Evolutionary conservation across 2,329 filamentous ascomycete genomes (phyloP).

Genomic region (Rhinocladiella mackenziei): DNA sequence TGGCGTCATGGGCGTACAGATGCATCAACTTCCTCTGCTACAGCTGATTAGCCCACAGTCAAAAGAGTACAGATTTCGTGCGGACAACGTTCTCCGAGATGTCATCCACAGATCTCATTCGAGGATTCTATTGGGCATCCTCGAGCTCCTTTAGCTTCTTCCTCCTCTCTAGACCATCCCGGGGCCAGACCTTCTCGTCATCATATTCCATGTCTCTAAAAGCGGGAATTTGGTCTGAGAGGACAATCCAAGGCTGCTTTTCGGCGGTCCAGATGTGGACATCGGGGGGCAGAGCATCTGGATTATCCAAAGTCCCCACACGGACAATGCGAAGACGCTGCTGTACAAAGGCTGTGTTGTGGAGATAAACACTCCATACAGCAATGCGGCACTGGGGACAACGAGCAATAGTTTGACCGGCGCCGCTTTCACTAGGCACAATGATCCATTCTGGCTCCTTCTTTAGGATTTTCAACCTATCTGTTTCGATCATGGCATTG

Average conservation of each 20-base stretch:
- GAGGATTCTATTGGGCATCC: conserved; percentile 2
- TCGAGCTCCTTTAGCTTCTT: background rate
- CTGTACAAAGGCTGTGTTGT: conserved; percentile 29
- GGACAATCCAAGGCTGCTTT: conserved; percentile 39
- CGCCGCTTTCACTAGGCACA: conserved; percentile 41
- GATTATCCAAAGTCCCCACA: conserved; percentile 45
- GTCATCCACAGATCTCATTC: background rate
- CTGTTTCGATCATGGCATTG: conserved; percentile 25
- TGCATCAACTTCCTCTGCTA: too few species aligned
- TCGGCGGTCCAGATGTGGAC: conserved; percentile 45
- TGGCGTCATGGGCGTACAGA: too few species aligned
- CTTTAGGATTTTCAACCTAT: conserved; percentile 35
- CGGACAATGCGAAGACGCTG: conserved; percentile 38
- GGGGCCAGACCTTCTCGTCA: conserved; percentile 34
- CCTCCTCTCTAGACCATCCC: conserved; percentile 34
- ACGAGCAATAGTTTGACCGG: conserved; percentile 41
- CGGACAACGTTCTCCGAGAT: too few species aligned
- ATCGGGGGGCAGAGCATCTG: conserved; percentile 41
- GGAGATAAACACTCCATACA: conserved; percentile 44
- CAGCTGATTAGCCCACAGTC: too few species aligned
- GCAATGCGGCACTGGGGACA: conserved; percentile 44
- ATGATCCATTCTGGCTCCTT: conserved; percentile 29
- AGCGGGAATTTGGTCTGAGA: conserved; percentile 38
- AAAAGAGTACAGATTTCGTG: too few species aligned
- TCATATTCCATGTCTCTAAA: conserved; percentile 39